Evolutionary conservation across 208 protist genomes (phyloP).

Genomic region (Strigomonas galati): DNA sequence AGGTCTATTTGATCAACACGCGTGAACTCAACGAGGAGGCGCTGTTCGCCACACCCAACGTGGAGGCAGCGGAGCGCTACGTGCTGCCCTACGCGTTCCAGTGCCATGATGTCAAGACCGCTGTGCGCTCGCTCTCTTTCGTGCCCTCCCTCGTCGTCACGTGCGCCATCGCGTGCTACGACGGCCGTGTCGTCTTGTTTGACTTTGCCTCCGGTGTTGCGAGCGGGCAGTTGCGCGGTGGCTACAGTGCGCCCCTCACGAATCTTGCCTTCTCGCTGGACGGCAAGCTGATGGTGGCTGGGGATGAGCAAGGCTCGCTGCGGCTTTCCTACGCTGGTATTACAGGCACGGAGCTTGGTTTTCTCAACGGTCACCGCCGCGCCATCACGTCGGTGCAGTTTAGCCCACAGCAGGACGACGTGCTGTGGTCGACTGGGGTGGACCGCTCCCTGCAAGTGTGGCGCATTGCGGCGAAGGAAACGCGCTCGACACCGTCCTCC

Average conservation of each 20-base stretch:
- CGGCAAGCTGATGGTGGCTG: slow-evolving; percentile 65
- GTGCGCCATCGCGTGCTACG: slow-evolving; percentile 63
- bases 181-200: slow-evolving; percentile 53
- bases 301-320: slow-evolving; percentile 65
- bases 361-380: slow-evolving; percentile 65
- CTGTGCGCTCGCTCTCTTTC: slow-evolving; percentile 61
- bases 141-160: slow-evolving; percentile 65
- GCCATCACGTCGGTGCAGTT: slow-evolving; percentile 60
- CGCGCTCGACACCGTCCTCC: slow-evolving; percentile 17
- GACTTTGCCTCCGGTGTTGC: slow-evolving; percentile 52
- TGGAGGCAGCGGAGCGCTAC: slow-evolving; percentile 1
- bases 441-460: slow-evolving; percentile 51
- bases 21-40: slow-evolving; percentile 6
- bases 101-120: slow-evolving; percentile 15
- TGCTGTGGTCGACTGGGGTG: slow-evolving; percentile 33
- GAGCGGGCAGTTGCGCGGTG: slow-evolving; percentile 31
- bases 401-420: slow-evolving; percentile 9
- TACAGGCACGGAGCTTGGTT: slow-evolving; percentile 39
- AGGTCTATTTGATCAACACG: slow-evolving; percentile 49
- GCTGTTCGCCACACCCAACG: background rate
- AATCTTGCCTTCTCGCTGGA: slow-evolving; percentile 57
- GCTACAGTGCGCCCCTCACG: slow-evolving; percentile 63
- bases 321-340: slow-evolving; percentile 58
- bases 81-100: slow-evolving; percentile 19
- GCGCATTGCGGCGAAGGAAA: slow-evolving; percentile 20